Evolutionary conservation across 140 eudicot species (phyloP).

Genomic region (Flaveria floridana): DNA sequence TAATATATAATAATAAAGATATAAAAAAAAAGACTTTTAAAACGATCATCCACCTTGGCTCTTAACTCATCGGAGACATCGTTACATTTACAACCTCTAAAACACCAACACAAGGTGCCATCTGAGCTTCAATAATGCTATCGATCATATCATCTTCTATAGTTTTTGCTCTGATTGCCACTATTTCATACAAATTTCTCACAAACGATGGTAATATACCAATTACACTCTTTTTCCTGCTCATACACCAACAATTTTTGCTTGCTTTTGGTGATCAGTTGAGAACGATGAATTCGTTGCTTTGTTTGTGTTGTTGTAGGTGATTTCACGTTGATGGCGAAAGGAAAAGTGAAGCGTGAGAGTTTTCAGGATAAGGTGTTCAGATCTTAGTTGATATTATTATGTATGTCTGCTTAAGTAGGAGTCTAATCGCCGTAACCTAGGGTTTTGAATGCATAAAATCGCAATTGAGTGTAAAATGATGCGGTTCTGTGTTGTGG

Average conservation of each 20-base stretch:
- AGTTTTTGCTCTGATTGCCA: slow-evolving; percentile 25
- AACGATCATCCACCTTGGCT: too few species aligned
- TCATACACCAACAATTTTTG: slow-evolving; percentile 4
- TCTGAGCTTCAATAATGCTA: slow-evolving; percentile 34
- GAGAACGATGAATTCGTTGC: slow-evolving; percentile 6
- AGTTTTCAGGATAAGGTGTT: slow-evolving; percentile 72
- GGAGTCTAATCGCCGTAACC: neutral
- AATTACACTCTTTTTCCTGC: neutral
- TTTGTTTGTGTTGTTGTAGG: slow-evolving; percentile 37
- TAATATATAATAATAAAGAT: too few species aligned
- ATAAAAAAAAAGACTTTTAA: too few species aligned
- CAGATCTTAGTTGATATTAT: neutral
- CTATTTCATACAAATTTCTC: slow-evolving; percentile 46
- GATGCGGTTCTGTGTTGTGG: slow-evolving; percentile 1
- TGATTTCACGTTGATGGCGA: slow-evolving; percentile 74
- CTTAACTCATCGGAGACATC: slow-evolving; percentile 11
- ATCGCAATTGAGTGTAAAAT: neutral
- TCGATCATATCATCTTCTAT: slow-evolving; percentile 32
- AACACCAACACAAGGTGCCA: neutral
- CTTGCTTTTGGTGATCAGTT: neutral
- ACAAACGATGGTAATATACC: slow-evolving; percentile 58
- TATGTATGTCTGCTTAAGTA: neutral
- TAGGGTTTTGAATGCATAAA: slow-evolving; percentile 7
- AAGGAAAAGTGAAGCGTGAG: slow-evolving; percentile 58
- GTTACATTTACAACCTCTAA: neutral